These are phyloP conservation scores for Penicillium fuscoglaucum DNA, from an alignment of 2,329 filamentous ascomycete species.

Conservation along the genomic window DNA sequence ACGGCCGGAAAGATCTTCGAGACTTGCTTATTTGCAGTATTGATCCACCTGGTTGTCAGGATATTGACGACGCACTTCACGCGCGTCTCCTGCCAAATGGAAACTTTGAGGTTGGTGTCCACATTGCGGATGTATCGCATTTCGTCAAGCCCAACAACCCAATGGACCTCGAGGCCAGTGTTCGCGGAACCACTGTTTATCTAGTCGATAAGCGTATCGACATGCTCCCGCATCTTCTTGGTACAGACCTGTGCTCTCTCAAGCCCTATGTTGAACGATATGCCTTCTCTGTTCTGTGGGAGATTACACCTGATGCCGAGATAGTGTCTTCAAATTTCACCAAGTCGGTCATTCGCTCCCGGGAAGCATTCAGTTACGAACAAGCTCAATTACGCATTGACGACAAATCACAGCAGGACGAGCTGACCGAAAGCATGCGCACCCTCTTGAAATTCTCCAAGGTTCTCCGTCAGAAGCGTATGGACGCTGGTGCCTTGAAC, in stretches of 20 bases:
- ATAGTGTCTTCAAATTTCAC: conserved; percentile 85
- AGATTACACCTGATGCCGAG: conserved; percentile 80
- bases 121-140: conserved; percentile 98
- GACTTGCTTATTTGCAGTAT: conserved; percentile 93
- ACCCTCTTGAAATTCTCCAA: conserved; percentile 84
- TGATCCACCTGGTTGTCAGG: conserved; percentile 91
- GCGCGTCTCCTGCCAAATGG: conserved; percentile 82
- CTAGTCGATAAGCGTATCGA: conserved; percentile 98
- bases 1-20: conserved; percentile 77
- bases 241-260: conserved; percentile 92
- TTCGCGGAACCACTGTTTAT: conserved; percentile 94
- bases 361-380: conserved; percentile 97
- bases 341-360: conserved; percentile 95
- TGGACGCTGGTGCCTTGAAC: conserved; percentile 92
- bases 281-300: conserved; percentile 85
- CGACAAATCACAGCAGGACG: conserved; percentile 80
- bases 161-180: conserved; percentile 93
- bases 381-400: conserved; percentile 93
- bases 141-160: conserved; percentile 96
- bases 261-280: conserved; percentile 97
- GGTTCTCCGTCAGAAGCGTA: conserved; percentile 89
- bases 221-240: conserved; percentile 95
- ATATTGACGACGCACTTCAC: conserved; percentile 97
- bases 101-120: conserved; percentile 93
- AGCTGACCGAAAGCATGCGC: conserved; percentile 86